Evolutionary conservation across 2,329 filamentous ascomycete species (phyloP).

Genomic region (Aspergillus sp.): DNA sequence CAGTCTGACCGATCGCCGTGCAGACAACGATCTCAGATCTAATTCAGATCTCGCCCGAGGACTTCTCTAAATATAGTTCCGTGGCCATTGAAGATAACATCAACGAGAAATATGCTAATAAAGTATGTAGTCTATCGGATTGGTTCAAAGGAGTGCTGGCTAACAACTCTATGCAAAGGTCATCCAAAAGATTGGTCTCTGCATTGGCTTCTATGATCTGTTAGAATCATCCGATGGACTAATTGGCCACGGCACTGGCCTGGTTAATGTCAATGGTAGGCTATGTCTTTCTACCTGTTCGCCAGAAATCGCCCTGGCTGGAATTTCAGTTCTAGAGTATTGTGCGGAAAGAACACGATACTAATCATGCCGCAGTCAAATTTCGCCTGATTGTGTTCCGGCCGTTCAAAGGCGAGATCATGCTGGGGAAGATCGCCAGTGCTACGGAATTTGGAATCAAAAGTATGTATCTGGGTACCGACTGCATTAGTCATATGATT

Average conservation of each 20-base stretch:
- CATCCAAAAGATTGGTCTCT: conserved; percentile 91
- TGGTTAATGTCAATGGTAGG: conserved; percentile 90
- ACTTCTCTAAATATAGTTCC: conserved; percentile 77
- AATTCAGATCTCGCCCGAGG: conserved; percentile 84
- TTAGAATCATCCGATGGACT: conserved; percentile 86
- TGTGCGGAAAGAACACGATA: background rate
- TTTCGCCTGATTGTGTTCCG: conserved; percentile 93
- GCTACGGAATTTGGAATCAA: conserved; percentile 71
- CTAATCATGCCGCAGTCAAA: conserved; percentile 62
- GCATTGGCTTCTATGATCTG: conserved; percentile 89
- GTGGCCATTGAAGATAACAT: conserved; percentile 94
- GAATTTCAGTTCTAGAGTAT: background rate
- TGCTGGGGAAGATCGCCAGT: conserved; percentile 79
- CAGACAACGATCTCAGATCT: conserved; percentile 93
- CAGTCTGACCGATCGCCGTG: conserved; percentile 10
- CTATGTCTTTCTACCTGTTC: conserved; percentile 1
- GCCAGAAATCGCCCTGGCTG: background rate
- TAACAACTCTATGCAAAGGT: conserved; percentile 50
- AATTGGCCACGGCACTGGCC: conserved; percentile 87
- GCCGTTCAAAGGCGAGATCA: conserved; percentile 91
- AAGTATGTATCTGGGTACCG: conserved; percentile 47
- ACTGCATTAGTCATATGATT: background rate
- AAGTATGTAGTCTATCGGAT: conserved; percentile 50
- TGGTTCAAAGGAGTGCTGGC: background rate
- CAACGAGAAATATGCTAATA: conserved; percentile 95